Base-by-base conservation (phyloP, 306 rosid species). In the Cicer pinnatifidum region DNA sequence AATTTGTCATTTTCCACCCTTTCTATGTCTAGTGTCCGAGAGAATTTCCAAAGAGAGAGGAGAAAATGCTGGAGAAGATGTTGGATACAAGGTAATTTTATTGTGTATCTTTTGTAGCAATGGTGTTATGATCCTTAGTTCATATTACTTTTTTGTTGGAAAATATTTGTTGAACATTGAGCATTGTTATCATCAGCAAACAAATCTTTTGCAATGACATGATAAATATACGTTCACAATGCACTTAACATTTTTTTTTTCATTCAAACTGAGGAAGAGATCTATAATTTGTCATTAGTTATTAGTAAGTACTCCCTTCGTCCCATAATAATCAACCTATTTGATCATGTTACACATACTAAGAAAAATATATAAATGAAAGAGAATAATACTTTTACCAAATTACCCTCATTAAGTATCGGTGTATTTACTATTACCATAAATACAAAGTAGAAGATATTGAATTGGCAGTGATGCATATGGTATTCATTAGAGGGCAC, bases 11-110 rank as follows among this genome's bases (percentile, higher is more conserved):
- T 33, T 78, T 54, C 15, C 16, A 39, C 51, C 12, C 8, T 76
- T 86, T 38, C 75, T 61, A 39, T 72, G 70, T 78, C 17, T 81
- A 94, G 99, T 94, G 85, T 88, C 99, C 17, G 99, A 94, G 85
- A 88, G 99, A 81, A 88, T 94, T 46, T 61, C 96, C 56, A 52
- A 64, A 50, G 99, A 94, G 87, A 94, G 96, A 85, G 99, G 97
- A 70, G 89, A 86, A 80, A 33, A 53, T 65, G 62, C 90, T 78
- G 99, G 99, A 54, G 83, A 83, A 61, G 83, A 85, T 84, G 79
- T 94, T 74, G 99, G 97, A 78, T 94, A 89, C 82, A 94, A 94
- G 99, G 99, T 91, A 91, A 82, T 80, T 50, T 69, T 77, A 62
- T 53, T 65, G 52, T 58, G 33, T 85, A 35, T 72, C 80, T 79